Evolutionary conservation across 2,329 filamentous ascomycete species (phyloP).

Genomic region (Fusarium goolgardi): DNA sequence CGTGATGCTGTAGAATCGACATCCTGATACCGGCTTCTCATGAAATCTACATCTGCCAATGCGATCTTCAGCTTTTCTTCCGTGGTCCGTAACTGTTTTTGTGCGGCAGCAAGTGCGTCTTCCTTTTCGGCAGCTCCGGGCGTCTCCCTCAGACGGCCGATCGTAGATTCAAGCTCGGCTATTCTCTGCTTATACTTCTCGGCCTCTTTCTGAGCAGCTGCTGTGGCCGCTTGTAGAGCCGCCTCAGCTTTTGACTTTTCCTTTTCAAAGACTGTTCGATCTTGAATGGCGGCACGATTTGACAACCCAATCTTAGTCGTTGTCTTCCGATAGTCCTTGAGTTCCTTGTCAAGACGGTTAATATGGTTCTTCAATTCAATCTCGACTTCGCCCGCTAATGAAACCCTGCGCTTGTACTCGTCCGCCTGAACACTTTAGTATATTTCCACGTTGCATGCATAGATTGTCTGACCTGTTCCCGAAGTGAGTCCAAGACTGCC

Average conservation of each 20-base stretch:
- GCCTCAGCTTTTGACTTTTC: conserved; percentile 57
- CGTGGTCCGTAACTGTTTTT: conserved; percentile 55
- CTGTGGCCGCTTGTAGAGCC: conserved; percentile 46
- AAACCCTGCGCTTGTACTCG: conserved; percentile 46
- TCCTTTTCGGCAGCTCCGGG: conserved; percentile 40
- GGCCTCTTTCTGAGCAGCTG: conserved; percentile 49
- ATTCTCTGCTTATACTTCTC: conserved; percentile 55
- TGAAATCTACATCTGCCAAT: conserved; percentile 66
- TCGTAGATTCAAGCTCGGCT: conserved; percentile 51
- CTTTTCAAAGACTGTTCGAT: conserved; percentile 61
- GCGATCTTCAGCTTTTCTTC: conserved; percentile 56
- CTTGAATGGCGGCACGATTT: conserved; percentile 63
- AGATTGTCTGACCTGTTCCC: conserved; percentile 51
- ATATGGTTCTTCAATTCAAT: conserved; percentile 57
- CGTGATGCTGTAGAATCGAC: conserved; percentile 62
- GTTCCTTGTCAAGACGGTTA: conserved; percentile 57
- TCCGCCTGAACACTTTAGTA: conserved; percentile 47
- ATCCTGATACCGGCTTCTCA: conserved; percentile 68
- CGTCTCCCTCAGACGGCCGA: conserved; percentile 47
- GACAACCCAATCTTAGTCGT: conserved; percentile 59
- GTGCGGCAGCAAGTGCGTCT: conserved; percentile 53
- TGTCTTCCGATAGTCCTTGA: conserved; percentile 60
- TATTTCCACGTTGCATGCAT: background rate
- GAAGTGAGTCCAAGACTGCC: conserved; percentile 54
- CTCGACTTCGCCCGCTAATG: conserved; percentile 48